Percentiles rank a stretch among this genome's conserved stretches.
Evolutionary conservation across 495 filamentous ascomycete species (phyloP).

Genomic region (Pyrenula aspistea): DNA sequence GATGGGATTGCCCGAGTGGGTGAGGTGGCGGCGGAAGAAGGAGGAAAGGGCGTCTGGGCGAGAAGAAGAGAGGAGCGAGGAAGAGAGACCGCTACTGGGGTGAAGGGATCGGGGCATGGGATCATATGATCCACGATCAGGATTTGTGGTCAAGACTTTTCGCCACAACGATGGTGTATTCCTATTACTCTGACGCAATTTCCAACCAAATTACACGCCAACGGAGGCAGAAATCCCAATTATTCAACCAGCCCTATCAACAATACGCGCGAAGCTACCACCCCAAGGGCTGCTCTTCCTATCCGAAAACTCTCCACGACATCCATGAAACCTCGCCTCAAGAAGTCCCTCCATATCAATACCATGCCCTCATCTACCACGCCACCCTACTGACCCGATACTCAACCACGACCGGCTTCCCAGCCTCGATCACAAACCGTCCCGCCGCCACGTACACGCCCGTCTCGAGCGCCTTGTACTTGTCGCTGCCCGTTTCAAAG

Average conservation of each 20-base stretch:
- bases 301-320: background rate
- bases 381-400: slow-evolving; percentile 46
- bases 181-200: too few species aligned
- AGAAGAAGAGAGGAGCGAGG: background rate
- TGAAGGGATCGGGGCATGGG: too few species aligned
- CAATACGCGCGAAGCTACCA: background rate
- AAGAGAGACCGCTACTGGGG: background rate
- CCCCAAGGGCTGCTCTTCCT: background rate
- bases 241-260: slow-evolving; percentile 1
- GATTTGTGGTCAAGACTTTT: too few species aligned
- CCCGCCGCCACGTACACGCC: slow-evolving; percentile 44
- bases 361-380: too few species aligned
- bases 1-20: background rate
- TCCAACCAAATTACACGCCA: too few species aligned
- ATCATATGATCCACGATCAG: too few species aligned
- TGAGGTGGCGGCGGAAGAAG: background rate
- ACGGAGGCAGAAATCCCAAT: too few species aligned
- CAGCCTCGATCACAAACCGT: slow-evolving; percentile 38
- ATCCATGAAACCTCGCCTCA: background rate
- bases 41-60: background rate
- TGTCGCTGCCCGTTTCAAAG: slow-evolving; percentile 40
- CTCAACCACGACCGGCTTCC: slow-evolving; percentile 42
- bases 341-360: too few species aligned
- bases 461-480: slow-evolving; percentile 36
- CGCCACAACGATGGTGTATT: too few species aligned